Evolutionary conservation across 768 basidiomycete genomes (phyloP).

Genomic region (Imleria badia): DNA sequence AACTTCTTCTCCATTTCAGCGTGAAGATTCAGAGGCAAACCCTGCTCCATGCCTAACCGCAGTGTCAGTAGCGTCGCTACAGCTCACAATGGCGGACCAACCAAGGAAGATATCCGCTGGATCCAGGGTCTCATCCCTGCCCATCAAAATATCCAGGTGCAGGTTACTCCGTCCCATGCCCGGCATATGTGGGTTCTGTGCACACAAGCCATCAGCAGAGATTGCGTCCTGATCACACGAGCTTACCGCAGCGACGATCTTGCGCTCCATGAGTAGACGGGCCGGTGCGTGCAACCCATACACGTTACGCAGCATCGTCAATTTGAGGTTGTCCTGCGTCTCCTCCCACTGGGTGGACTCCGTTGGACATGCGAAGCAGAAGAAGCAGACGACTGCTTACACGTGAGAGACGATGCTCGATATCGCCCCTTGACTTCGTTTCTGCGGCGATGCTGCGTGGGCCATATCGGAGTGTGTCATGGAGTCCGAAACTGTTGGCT

Average conservation of each 20-base stretch:
- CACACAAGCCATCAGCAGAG: conserved; percentile 1
- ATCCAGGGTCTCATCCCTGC: conserved; percentile 83
- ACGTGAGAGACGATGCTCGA: conserved; percentile 74
- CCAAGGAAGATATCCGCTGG: conserved; percentile 80
- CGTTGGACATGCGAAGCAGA: background rate
- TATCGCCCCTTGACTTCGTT: conserved; percentile 54
- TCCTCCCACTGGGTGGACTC: conserved; percentile 75
- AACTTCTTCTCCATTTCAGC: conserved; percentile 64
- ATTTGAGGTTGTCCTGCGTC: conserved; percentile 84
- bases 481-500: conserved; percentile 75
- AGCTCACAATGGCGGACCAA: conserved; percentile 31
- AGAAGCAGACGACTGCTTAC: conserved; percentile 42
- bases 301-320: conserved; percentile 80
- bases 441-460: conserved; percentile 79
- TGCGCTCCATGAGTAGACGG: conserved; percentile 91
- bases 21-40: conserved; percentile 55
- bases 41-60: conserved; percentile 52
- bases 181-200: conserved; percentile 66
- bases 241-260: conserved; percentile 70
- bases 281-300: conserved; percentile 90
- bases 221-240: background rate
- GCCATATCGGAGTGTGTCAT: conserved; percentile 87
- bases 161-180: conserved; percentile 70
- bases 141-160: conserved; percentile 91
- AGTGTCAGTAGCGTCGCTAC: conserved; percentile 1